Evolutionary conservation across 2,329 filamentous ascomycete genomes (phyloP), one percentile per base, ranked within the genome.

Genomic region (Monilinia fructigena): DNA sequence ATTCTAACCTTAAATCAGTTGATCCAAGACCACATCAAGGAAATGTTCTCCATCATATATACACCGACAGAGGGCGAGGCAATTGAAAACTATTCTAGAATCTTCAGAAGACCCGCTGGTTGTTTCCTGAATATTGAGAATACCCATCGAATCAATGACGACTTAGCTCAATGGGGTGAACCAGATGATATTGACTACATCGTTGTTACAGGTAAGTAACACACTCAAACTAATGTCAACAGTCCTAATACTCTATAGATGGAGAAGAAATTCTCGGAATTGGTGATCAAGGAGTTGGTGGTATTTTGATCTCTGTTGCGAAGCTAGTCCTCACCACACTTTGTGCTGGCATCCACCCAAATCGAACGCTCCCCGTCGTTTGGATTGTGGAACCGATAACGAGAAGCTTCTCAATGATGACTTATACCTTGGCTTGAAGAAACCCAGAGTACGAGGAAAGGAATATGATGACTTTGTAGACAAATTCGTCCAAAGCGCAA

Each of bases 1-100:
- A 0, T 42, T 48, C 63, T 65, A n/a, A 65, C 31, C 6, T 45
- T 23, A 28, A 35, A 56, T 1, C 59, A 92, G 85, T 82, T 96
- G 12, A 82, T 95, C 10, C 84, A 91, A 75, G 86, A 90, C 5
- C 89, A 96, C 72, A 79, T 96, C 26, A 88, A 90, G 70, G 92
- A 96, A 75, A 95, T 96, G 90, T 93, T 96, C 74, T 87, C 89
- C 52, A 81, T 96, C n/a, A 91, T 96, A 38, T 97, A 96, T 75
- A 96, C 93, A 0, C 93, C 93, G 0, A 96, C 93, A 0, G 92
- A 96, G 78, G 92, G 91, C 11, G 91, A 96, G 52, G 93, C 93
- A 0, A 96, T 96, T 61, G 86, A 91, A 71, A 90, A 93, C 70
- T 96, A 91, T 75, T 95, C 91, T 0, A 80, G 88, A 0, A 76